phyloP scores from a whole-genome alignment of 148 eudicot genomes.

The Gaultheria prostrata region DNA sequence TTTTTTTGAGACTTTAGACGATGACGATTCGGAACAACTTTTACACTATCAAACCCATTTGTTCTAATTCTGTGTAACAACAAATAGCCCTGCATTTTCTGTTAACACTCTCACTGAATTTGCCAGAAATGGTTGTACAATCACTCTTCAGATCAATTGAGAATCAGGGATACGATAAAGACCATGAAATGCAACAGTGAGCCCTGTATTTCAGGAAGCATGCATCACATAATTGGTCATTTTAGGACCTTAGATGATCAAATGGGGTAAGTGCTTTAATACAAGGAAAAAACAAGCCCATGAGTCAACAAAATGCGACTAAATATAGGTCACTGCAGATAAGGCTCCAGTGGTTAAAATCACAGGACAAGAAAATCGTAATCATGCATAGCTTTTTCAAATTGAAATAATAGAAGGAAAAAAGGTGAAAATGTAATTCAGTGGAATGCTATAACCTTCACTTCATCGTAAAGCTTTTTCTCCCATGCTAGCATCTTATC shows the following conservation, averaged over 20 bases:
- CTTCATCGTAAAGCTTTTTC: conserved; percentile 96
- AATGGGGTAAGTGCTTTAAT: neutral
- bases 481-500: conserved; percentile 99
- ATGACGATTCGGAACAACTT: neutral
- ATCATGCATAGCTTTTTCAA: neutral
- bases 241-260: neutral
- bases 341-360: neutral
- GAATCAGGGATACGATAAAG: neutral
- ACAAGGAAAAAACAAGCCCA: neutral
- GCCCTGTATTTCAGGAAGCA: neutral
- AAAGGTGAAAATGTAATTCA: conserved; percentile 5
- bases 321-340: neutral
- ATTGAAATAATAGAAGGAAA: neutral
- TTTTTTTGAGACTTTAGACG: neutral
- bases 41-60: neutral
- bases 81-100: neutral
- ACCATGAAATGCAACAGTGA: neutral
- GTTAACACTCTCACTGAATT: neutral
- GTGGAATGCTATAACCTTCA: conserved; percentile 57
- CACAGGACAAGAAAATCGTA: neutral
- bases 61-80: neutral
- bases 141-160: neutral
- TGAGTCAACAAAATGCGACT: neutral
- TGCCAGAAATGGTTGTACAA: neutral
- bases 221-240: neutral